Conservation (phyloP, 2,329 filamentous ascomycete genomes). For the Ophiognomonia clavigignenti-juglandacearum region DNA sequence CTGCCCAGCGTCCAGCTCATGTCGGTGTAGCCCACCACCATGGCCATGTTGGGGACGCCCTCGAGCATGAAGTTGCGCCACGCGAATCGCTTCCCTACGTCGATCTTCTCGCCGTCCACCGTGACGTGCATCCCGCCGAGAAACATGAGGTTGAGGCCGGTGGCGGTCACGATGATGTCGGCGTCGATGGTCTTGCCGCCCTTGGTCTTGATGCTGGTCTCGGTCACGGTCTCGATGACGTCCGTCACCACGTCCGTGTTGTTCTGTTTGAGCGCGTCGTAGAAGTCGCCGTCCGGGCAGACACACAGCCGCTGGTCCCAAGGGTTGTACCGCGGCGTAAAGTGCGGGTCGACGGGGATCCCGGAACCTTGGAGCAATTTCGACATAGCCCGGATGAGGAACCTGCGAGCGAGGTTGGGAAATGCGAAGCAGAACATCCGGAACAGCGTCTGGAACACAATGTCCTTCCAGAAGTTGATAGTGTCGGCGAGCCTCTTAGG, state of each 20-base stretch:
- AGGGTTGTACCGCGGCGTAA: constrained; percentile 59
- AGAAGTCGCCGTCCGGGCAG: constrained; percentile 54
- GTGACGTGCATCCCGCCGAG: constrained; percentile 46
- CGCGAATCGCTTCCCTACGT: constrained; percentile 45
- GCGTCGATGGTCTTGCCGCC: constrained; percentile 49
- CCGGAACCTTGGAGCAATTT: constrained; percentile 44
- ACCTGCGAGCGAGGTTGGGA: constrained; percentile 40
- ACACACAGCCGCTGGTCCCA: constrained; percentile 75
- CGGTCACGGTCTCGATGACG: constrained; percentile 45
- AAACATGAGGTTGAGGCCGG: constrained; percentile 57
- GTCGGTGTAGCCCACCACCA: constrained; percentile 62
- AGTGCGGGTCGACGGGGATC: constrained; percentile 55
- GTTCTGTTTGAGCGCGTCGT: constrained; percentile 38
- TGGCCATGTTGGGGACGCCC: constrained; percentile 56
- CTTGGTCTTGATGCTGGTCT: constrained; percentile 40
- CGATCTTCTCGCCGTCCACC: constrained; percentile 49
- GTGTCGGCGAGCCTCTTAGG: constrained; percentile 40
- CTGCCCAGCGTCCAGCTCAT: constrained; percentile 64
- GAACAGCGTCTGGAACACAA: constrained; percentile 42
- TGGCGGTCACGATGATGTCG: constrained; percentile 67
- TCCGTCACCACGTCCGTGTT: constrained; percentile 47
- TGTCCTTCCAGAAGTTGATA: constrained; percentile 43
- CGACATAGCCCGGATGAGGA: constrained; percentile 42
- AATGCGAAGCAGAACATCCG: constrained; percentile 48
- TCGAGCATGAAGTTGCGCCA: constrained; percentile 66